Base-by-base conservation (phyloP, 768 basidiomycete species). In the Boletus insuetus region DNA sequence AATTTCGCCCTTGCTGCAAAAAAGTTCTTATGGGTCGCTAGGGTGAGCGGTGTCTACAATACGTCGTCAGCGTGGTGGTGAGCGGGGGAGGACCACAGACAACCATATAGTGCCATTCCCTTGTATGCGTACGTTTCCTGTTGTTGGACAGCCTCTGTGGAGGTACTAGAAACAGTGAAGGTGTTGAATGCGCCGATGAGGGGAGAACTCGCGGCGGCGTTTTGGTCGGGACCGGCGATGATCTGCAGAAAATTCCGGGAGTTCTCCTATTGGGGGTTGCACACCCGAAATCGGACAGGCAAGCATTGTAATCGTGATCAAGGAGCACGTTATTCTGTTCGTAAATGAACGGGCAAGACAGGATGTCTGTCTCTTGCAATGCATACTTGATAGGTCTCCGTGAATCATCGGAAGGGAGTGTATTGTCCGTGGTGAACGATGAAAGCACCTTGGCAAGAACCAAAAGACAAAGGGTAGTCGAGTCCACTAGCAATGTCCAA, bases 311-410 rank as follows among this genome's bases (percentile, higher is more conserved):
- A 12, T 51, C 35, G 19, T 17, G 43, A 44, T 55, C 47, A 14
- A 59, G 52, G 26, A 59, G 56, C 22, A 59, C 46, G 17, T 59
- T 58, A 3, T 53, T 59, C 58, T 59, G 47, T 41, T 6, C 5
- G 8, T 31, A 13, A 17, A 3, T 38, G 4, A 29, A 31, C 5
- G 2, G 5, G 14, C 7, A 10, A 26, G 34, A n/a, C 8, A 29
- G 6, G 10, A 8, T 3, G 3, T n/a, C 12, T 6, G 8, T n/a
- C 19, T 29, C 40, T 29, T 8, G 19, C 22, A 12, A 59, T 44
- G 12, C 34, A 59, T 48, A n/a, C 51, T 42, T n/a, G 46, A 19
- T 5, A 59, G 38, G 7, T 53, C 56, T 16, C 51, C 58, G 12
- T 59, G 58, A n/a, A 53, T 24, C 24, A 59, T 22, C 13, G 58